Conservation (phyloP, 116 monocot species). For the Phalaenopsis hybrid region DNA sequence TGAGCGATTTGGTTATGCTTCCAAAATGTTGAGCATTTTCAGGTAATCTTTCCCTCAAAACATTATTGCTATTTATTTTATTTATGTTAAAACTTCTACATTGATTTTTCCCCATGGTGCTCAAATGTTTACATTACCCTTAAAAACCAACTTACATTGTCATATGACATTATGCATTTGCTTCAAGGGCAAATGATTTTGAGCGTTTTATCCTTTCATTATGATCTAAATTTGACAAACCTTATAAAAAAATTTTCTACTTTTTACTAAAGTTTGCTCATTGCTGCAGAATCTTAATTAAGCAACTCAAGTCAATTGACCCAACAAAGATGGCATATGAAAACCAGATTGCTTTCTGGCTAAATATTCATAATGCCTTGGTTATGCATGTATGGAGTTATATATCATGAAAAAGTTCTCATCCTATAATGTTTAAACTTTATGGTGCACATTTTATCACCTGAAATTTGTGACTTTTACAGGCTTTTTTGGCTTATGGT, state of each 20-base stretch:
- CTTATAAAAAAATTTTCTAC: background rate
- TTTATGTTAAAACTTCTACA: background rate
- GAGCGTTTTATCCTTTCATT: background rate
- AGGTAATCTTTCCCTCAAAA: conserved; percentile 8
- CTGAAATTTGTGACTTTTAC: background rate
- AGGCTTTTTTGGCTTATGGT: conserved; percentile 65
- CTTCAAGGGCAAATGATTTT: background rate
- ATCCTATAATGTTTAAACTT: background rate
- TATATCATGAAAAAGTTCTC: background rate
- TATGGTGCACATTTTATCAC: background rate
- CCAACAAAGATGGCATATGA: conserved; percentile 32
- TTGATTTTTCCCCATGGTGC: too few relatives aligned
- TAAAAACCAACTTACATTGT: too few relatives aligned
- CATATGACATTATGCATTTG: background rate
- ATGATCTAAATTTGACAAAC: background rate
- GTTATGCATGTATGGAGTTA: conserved; percentile 51
- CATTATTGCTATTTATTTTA: background rate
- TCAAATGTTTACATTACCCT: too few relatives aligned
- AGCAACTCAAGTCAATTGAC: conserved; percentile 33
- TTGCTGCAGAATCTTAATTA: conserved; percentile 34
- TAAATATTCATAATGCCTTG: conserved; percentile 57
- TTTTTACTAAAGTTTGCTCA: background rate
- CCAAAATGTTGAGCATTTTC: conserved; percentile 23
- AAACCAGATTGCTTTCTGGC: conserved; percentile 58
- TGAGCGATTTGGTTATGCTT: conserved; percentile 24